phyloP scores from a whole-genome alignment of 371 early-diverging fungal species.

The Encephalitozoon hellem region DNA sequence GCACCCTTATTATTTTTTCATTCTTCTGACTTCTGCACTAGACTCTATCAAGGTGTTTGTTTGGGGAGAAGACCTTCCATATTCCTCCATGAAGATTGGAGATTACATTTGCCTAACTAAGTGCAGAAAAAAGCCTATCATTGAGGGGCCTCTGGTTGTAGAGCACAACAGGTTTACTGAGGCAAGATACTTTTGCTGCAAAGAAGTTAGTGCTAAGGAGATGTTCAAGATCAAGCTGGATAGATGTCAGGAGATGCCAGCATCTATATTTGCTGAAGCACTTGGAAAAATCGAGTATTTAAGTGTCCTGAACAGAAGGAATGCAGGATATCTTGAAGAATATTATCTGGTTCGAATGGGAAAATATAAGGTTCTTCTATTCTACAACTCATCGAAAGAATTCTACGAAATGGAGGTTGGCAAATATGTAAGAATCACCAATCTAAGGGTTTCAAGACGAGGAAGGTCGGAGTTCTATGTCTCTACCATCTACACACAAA shows the following conservation, averaged over 20 bases:
- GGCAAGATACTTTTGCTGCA: slow-evolving; percentile 29
- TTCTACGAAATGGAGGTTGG: slow-evolving; percentile 49
- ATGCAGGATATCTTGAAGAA: slow-evolving; percentile 23
- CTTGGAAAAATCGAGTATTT: slow-evolving; percentile 50
- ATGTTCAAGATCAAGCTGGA: slow-evolving; percentile 13
- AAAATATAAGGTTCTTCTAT: slow-evolving; percentile 37
- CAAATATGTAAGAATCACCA: slow-evolving; percentile 32
- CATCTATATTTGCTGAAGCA: slow-evolving; percentile 38
- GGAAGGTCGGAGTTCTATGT: slow-evolving; percentile 44
- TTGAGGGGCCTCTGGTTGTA: background rate
- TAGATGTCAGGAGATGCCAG: background rate
- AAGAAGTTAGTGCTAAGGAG: slow-evolving; percentile 38
- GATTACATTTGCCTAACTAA: slow-evolving; percentile 40
- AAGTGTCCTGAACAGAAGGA: slow-evolving; percentile 40
- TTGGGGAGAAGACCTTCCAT: slow-evolving; percentile 53
- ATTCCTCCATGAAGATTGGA: slow-evolving; percentile 48
- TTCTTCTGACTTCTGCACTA: slow-evolving; percentile 28
- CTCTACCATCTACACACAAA: slow-evolving; percentile 58
- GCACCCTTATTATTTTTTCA: slow-evolving; percentile 43
- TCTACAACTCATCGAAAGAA: slow-evolving; percentile 36
- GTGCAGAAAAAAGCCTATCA: slow-evolving; percentile 40
- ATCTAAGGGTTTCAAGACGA: slow-evolving; percentile 40
- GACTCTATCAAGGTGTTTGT: slow-evolving; percentile 50
- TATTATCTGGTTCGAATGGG: slow-evolving; percentile 44
- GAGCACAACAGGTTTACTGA: slow-evolving; percentile 53